Percentiles rank a stretch among this genome's conserved stretches.
These are phyloP conservation scores for Phytophthora foliorum DNA, from an alignment of 352 stramenopile species.

Conservation along the genomic window DNA sequence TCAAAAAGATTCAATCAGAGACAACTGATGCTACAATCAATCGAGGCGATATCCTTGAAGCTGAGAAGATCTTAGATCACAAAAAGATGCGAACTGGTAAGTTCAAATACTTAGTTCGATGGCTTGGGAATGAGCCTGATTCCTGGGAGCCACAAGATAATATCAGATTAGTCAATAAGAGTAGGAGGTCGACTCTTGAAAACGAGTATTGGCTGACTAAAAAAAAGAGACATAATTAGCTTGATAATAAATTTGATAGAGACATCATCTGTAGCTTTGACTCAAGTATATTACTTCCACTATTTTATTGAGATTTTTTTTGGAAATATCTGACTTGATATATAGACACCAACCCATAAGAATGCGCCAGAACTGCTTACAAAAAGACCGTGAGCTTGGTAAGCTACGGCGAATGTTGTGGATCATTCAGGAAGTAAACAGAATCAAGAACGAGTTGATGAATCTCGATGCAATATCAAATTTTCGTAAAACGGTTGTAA, in stretches of 20 bases:
- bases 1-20: conserved; percentile 30
- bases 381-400: conserved; percentile 18
- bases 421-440: conserved; percentile 19
- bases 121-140: conserved; percentile 25
- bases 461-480: conserved; percentile 18
- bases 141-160: conserved; percentile 36
- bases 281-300: conserved; percentile 1
- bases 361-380: conserved; percentile 5
- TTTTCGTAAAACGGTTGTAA: conserved; percentile 21
- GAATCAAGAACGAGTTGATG: conserved; percentile 24
- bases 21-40: conserved; percentile 27
- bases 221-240: conserved; percentile 12
- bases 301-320: conserved; percentile 4
- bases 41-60: conserved; percentile 29
- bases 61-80: conserved; percentile 22
- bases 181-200: conserved; percentile 1
- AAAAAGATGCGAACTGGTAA: conserved; percentile 2
- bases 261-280: conserved; percentile 10
- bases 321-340: conserved; percentile 2
- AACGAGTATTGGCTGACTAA: conserved; percentile 1
- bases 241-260: conserved; percentile 15
- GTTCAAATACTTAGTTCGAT: conserved; percentile 38
- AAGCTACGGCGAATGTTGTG: conserved; percentile 9
- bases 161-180: conserved; percentile 31
- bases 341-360: not conserved